phyloP scores from a whole-genome alignment of 208 protist genomes.

The Wallacemonas sp. region DNA sequence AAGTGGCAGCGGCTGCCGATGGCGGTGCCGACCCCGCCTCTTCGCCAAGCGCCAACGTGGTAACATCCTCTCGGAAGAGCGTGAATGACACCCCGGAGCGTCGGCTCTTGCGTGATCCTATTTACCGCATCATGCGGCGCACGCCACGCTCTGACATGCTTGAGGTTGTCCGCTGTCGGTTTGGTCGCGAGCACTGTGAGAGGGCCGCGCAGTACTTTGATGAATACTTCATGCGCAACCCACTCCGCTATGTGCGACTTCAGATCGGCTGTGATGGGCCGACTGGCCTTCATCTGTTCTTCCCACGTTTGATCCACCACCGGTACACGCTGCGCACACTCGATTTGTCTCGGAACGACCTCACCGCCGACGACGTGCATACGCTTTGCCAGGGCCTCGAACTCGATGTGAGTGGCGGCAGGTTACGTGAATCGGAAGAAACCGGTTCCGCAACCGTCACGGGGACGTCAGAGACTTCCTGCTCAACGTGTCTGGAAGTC shows the following conservation, averaged over 20 bases:
- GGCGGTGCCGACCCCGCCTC: too few species aligned
- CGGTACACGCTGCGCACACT: conserved; percentile 61
- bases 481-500: conserved; percentile 47
- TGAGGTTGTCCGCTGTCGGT: conserved; percentile 76
- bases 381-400: conserved; percentile 57
- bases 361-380: conserved; percentile 62
- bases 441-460: background rate
- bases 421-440: too few species aligned
- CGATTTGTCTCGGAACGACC: conserved; percentile 80
- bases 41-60: too few species aligned
- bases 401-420: conserved; percentile 19
- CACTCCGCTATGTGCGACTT: conserved; percentile 71
- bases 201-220: conserved; percentile 79
- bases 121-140: conserved; percentile 87
- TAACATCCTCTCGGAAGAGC: too few species aligned
- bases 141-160: conserved; percentile 79
- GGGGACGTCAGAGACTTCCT: background rate
- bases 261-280: conserved; percentile 76
- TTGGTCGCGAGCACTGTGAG: conserved; percentile 66
- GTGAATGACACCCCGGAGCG: conserved; percentile 9
- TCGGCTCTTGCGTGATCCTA: conserved; percentile 44
- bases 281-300: conserved; percentile 71
- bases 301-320: conserved; percentile 61
- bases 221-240: conserved; percentile 70
- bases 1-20: too few species aligned